Evolutionary conservation across 2,329 filamentous ascomycete genomes (phyloP), one percentile per base, ranked within the genome.

Genomic region (Pseudocercospora fuligena): DNA sequence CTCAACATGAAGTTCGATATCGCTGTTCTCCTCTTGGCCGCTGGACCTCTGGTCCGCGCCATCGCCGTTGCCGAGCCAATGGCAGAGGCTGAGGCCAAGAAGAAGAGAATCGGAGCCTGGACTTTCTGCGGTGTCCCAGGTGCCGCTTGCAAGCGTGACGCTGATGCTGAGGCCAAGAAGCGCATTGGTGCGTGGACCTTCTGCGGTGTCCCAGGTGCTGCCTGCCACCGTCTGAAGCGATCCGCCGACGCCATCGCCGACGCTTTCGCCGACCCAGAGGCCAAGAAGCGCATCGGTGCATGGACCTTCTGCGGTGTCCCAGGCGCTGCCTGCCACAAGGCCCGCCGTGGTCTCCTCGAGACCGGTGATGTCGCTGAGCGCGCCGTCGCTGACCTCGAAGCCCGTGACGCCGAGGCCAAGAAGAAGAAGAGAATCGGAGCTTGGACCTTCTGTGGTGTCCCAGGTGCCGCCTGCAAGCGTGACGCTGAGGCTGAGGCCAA

Each of bases 241-340:
- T 61, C 77, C 74, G 43, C 79, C 75, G 12, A 80, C 72, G 31
- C 78, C 75, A 31, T 81, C 78, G 65, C 81, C 80, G 67, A 82
- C 75, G 29, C 80, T 51, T 68, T 70, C 68, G 73, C 60, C 68
- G 69, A 33, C 47, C 69, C 57, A 60, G 71, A 59, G 68, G 72
- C 40, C 68, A 54, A 54, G 21, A 56, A 46, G 12, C 27, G 43
- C 25, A 25, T 23, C 12, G 49, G 33, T n/a, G 43, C 21, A 27
- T 29, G 36, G 16, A 68, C 73, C 6, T 78, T 78, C 72, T 83
- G 82, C 72, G 69, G 77, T 68, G 73, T 74, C 47, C 73, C 74
- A 21, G 81, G 81, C 43, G 76, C 81, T 72, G 69, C 77, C 16
- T 85, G 83, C 61, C 79, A 75, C 76, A 81, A 82, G 73, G 78